Evolutionary conservation across 2,329 filamentous ascomycete genomes (phyloP), one percentile per base, ranked within the genome.

Genomic region (Aspergillus fumigatiaffinis): DNA sequence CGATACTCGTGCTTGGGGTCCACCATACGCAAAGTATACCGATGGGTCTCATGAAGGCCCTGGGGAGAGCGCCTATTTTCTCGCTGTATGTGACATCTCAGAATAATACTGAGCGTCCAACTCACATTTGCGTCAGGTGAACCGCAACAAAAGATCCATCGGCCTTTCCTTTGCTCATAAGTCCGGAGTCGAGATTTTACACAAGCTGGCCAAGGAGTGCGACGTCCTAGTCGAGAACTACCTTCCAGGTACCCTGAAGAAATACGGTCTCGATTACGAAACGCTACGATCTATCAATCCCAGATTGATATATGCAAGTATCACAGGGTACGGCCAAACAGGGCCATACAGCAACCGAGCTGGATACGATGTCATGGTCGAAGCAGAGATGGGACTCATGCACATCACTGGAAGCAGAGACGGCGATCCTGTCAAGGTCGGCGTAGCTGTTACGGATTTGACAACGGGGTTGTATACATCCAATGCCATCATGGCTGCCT

Each of bases 341-440:
- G 94, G 94, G 0, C 94, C 94, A 0, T 96, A 96, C 74, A 86
- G 88, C 5, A 84, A 87, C 62, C 84, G 94, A 14, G 92, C 94
- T 3, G 94, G 94, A 4, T 99, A 99, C 80, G 94, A 99, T 75
- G 94, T 99, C 65, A 99, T 99, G 93, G 93, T 99, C 10, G 94
- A 99, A 79, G 94, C 94, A 58, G 94, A 97, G 73, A 92, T 99
- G 77, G 94, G 94, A 0, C 78, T 99, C 56, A 99, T 99, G 94
- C 94, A 99, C 76, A 97, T 99, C 66, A 99, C 94, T 0, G 94
- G 94, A 32, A 84, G 84, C 60, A 84, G 92, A 55, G 89, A 96
- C 67, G 92, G 93, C 0, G 89, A 92, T 1, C 94, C 94, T 0
- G 94, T 97, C 42, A 99, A 99, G 77, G 94, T 99, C 2, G 94